Evolutionary conservation across 768 basidiomycete genomes (phyloP).

Genomic region (Cystobasidium tubakii): DNA sequence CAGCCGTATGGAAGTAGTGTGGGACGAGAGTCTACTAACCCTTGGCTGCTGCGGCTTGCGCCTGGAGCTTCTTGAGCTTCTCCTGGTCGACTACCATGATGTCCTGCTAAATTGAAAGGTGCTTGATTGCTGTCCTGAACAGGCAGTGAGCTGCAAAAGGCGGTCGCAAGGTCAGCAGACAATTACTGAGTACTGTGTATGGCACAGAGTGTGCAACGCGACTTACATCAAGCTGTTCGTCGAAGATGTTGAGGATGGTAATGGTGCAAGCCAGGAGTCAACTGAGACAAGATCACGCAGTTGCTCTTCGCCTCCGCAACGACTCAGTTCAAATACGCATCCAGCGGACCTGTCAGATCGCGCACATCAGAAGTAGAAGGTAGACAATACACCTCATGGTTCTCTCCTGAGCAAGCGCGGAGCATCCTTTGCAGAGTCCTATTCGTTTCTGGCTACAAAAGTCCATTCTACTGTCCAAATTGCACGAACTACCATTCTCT

Average conservation of each 20-base stretch:
- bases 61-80: constrained; percentile 39
- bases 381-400: no score
- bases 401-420: background rate
- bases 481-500: background rate
- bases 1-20: background rate
- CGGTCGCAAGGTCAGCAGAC: background rate
- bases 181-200: background rate
- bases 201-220: background rate
- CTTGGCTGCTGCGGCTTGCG: constrained; percentile 30
- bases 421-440: background rate
- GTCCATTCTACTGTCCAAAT: background rate
- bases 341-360: no score
- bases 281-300: background rate
- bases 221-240: background rate
- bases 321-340: no score
- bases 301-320: no score
- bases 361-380: no score
- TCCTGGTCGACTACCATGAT: constrained; percentile 36
- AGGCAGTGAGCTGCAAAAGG: background rate
- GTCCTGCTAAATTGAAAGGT: background rate
- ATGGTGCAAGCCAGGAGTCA: background rate
- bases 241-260: background rate
- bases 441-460: background rate
- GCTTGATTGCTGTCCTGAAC: constrained; percentile 1
- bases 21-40: background rate